Base-by-base conservation (phyloP, 352 stramenopile species). In the Pythium diclinum region DNA sequence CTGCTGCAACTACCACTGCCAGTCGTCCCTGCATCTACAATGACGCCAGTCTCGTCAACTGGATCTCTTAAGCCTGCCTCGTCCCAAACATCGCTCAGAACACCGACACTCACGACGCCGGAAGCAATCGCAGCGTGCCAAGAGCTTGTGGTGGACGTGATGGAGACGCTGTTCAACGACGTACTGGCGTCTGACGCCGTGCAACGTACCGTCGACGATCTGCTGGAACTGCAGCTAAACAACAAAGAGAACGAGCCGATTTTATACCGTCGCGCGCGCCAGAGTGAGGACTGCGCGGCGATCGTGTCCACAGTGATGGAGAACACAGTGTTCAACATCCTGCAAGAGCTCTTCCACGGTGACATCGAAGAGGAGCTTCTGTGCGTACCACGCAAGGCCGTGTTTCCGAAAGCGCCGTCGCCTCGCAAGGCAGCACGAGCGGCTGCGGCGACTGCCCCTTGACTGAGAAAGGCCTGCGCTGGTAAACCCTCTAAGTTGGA, bases 271-370 rank as follows among this genome's bases (percentile, higher is more conserved):
- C 57, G 64, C 25, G 75, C 74, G 3, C 69, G 81, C 3, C 68
- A 78, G 52, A 78, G 79, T 51, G 74, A 87, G 19, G 82, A 92
- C 58, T 92, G 85, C 36, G 81, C 87, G 25, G 66, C 75, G 13
- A 91, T 93, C 63, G 61, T 88, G 10, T 30, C 72, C 0, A 76
- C 36, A 34, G 69, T 94, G 36, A 72, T 92, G 53, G 86, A 94
- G 51, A 94, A 94, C 67, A 90, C 86, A 1, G 78, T 92, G 44
- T 75, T 84, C 57, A 92, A 93, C 67, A 75, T 92, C 46, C 67
- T 94, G 21, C 86, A 94, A 61, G 86, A 94, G 57, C 81, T 94
- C 32, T 91, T 91, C 68, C 77, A 91, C 61, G 78, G 81, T 10
- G 86, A 92, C 49, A 58, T 94, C 30, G 83, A 89, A 44, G 61